Evolutionary conservation across 1,284 basidiomycete genomes (phyloP).

Genomic region (Polyporus tsugae): DNA sequence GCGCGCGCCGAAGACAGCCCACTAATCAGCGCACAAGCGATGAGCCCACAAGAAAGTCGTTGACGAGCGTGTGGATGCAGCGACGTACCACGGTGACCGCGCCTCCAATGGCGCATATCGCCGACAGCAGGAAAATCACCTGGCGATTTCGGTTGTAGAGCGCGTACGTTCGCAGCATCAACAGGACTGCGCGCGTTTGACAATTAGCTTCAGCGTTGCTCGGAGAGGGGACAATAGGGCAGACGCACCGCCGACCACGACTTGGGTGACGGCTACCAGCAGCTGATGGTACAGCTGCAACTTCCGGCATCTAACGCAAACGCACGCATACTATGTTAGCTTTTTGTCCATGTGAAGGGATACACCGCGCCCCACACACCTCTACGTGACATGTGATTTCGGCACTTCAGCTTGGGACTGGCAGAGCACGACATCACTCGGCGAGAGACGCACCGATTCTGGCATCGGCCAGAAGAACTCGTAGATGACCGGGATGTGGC

Average conservation of each 20-base stretch:
- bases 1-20: neutral
- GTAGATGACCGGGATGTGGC: conserved; percentile 13
- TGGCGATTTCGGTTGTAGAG: conserved; percentile 14
- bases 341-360: neutral
- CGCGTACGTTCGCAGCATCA: conserved; percentile 21
- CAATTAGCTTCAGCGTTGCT: neutral
- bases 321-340: neutral
- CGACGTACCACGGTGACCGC: conserved; percentile 9
- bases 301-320: conserved; percentile 10
- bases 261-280: conserved; percentile 4
- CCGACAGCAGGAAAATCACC: neutral
- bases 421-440: neutral
- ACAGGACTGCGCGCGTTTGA: neutral
- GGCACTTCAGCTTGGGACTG: neutral
- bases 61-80: neutral
- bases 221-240: neutral
- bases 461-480: conserved; percentile 22
- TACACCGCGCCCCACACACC: neutral
- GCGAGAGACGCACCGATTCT: conserved; percentile 14
- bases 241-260: conserved; percentile 10
- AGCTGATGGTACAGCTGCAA: conserved; percentile 21
- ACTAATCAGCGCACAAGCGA: neutral
- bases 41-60: neutral
- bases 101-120: neutral
- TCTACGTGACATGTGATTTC: neutral